Evolutionary conservation across 805 yeast genomes (phyloP).

Genomic region (Ogataea degrootiae): DNA sequence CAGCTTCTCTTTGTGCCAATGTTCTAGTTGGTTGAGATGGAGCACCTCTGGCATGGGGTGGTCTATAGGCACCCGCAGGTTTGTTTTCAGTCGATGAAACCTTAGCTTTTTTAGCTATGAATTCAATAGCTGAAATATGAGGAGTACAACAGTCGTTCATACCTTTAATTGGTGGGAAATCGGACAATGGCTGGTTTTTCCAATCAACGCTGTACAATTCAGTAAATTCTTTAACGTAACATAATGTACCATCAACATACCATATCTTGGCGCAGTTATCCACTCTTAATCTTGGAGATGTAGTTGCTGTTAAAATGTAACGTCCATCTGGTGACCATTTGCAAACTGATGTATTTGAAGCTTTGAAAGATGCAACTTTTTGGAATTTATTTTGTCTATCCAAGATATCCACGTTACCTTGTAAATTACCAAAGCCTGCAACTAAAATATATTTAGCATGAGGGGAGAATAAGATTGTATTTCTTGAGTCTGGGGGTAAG

Average conservation of each 20-base stretch:
- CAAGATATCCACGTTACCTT: constrained; percentile 91
- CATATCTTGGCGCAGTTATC: constrained; percentile 93
- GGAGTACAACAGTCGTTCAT: constrained; percentile 58
- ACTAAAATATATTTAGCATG: constrained; percentile 87
- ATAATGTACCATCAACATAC: constrained; percentile 83
- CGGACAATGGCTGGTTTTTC: constrained; percentile 60
- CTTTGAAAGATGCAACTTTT: constrained; percentile 78
- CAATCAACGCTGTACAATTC: constrained; percentile 81
- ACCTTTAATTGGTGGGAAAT: constrained; percentile 51
- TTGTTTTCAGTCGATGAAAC: constrained; percentile 34
- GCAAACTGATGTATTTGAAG: constrained; percentile 92
- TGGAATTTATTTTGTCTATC: constrained; percentile 85
- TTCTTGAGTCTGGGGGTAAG: constrained; percentile 82
- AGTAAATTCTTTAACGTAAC: constrained; percentile 70
- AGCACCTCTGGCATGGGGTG: constrained; percentile 76
- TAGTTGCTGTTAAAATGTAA: constrained; percentile 89
- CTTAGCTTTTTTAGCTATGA: constrained; percentile 37
- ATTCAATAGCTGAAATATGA: constrained; percentile 66
- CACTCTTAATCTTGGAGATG: constrained; percentile 93
- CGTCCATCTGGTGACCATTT: constrained; percentile 98
- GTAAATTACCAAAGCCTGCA: constrained; percentile 97
- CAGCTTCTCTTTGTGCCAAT: constrained; percentile 53
- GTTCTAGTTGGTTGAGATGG: constrained; percentile 41
- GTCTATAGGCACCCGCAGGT: constrained; percentile 89
- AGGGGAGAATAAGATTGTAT: constrained; percentile 88